These are phyloP conservation scores for Puccinellia tenuiflora DNA, from an alignment of 176 grass and related monocot species.

Conservation along the genomic window DNA sequence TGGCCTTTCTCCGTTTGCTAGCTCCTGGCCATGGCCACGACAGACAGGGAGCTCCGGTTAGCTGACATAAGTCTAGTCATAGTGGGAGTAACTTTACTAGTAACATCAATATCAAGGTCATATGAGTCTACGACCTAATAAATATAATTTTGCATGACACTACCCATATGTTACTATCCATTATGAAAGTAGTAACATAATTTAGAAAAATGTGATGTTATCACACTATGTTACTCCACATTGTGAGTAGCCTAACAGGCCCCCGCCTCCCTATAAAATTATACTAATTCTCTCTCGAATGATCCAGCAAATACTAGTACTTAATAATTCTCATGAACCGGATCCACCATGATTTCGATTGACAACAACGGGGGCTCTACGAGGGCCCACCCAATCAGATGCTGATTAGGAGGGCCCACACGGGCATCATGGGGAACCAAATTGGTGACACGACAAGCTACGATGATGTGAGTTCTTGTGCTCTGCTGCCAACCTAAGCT, in stretches of 20 bases:
- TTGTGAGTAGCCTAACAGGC: too few species aligned
- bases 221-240: too few species aligned
- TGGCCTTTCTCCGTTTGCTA: constrained; percentile 30
- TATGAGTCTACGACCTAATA: too few species aligned
- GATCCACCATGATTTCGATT: constrained; percentile 8
- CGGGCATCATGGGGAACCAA: background rate
- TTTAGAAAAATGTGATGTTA: too few species aligned
- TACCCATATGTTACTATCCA: too few species aligned
- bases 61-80: too few species aligned
- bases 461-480: background rate
- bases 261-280: background rate
- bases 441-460: background rate
- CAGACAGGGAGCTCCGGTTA: constrained; percentile 1
- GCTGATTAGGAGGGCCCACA: background rate
- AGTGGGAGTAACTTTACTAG: too few species aligned
- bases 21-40: background rate
- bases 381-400: background rate
- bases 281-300: background rate
- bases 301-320: background rate
- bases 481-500: background rate
- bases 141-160: too few species aligned
- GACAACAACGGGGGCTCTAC: background rate
- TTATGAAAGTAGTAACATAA: too few species aligned
- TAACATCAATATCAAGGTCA: too few species aligned
- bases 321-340: background rate